These are phyloP conservation scores for Ulota crispa DNA, from an alignment of 225 moss, liverwort and hornwort genomes.

Conservation along the genomic window DNA sequence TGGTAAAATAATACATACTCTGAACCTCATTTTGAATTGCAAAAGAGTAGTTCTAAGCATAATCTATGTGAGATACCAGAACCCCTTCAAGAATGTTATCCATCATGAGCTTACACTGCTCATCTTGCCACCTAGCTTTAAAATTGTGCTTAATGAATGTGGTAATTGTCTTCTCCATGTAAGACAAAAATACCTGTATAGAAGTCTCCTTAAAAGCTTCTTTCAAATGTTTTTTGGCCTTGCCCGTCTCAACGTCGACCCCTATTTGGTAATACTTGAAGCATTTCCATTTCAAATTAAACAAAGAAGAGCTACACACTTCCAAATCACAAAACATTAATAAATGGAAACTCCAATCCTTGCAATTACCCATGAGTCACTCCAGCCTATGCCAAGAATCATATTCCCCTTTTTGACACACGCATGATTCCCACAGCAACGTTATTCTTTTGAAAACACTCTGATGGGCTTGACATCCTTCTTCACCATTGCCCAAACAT, in stretches of 20 bases:
- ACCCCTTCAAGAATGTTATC: background rate
- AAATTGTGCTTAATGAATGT: background rate
- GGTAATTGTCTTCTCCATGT: background rate
- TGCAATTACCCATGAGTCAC: conserved; percentile 3
- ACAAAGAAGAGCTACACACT: background rate
- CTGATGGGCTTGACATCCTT: background rate
- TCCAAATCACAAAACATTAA: background rate
- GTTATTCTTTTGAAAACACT: background rate
- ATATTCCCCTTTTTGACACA: background rate
- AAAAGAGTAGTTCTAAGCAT: no score
- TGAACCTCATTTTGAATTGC: no score
- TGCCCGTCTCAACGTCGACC: background rate
- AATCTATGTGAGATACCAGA: no score
- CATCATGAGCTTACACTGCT: background rate
- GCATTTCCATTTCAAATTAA: background rate
- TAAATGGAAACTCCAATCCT: background rate
- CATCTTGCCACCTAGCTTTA: background rate
- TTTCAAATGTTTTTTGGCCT: background rate
- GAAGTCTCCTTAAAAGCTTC: background rate
- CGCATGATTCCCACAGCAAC: background rate
- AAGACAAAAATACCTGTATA: background rate
- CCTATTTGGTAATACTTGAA: background rate
- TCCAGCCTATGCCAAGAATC: background rate
- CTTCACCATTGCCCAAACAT: no score
- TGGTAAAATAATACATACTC: no score